Evolutionary conservation across 345 rosid genomes (phyloP), one percentile per base, ranked within the genome.

Genomic region (Geranium brycei): DNA sequence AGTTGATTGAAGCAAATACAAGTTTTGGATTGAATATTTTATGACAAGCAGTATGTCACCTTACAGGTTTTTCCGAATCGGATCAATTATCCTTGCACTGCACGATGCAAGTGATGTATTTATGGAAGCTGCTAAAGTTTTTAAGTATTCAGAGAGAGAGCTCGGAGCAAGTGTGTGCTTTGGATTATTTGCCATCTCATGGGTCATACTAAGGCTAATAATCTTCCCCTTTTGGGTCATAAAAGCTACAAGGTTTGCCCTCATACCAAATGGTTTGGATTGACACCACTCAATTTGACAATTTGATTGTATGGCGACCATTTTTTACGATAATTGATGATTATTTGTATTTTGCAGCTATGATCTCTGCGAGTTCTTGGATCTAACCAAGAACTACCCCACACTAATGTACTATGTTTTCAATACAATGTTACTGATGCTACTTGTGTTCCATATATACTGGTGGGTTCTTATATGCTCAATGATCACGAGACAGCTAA

Each of bases 151-250:
- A 41, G 85, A 81, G 68, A 87, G 69, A 58, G 99, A 95, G 76
- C 75, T 88, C 63, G 88, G 91, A 69, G 99, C 99, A 53, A 95
- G 97, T 71, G 82, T 85, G n/a, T 82, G 68, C 76, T 95, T 95
- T 80, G 91, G 92, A 68, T 75, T 95, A 23, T 95, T 95, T 82
- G 91, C 96, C 55, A 17, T 87, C 64, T 91, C 97, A 17, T 95
- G 99, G 99, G 80, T 95, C n/a, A 12, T 84, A 35, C 76, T 88
- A 58, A 87, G 99, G 68, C 80, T 95, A 63, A 77, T 95, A 69
- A 84, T 83, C 89, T 91, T 88, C 72, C 99, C 99, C 31, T 88
- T 95, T 63, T 88, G 97, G 91, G 81, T 95, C 59, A 88, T 95
- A 77, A 71, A 66, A 76, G 57, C 78, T 72, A 64, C 95, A 41